A percentile compares a stretch with the other conserved stretches of the same genome.
These are phyloP conservation scores for Picochlorum sp. DNA, from an alignment of 139 green algal genomes.

Conservation along the genomic window DNA sequence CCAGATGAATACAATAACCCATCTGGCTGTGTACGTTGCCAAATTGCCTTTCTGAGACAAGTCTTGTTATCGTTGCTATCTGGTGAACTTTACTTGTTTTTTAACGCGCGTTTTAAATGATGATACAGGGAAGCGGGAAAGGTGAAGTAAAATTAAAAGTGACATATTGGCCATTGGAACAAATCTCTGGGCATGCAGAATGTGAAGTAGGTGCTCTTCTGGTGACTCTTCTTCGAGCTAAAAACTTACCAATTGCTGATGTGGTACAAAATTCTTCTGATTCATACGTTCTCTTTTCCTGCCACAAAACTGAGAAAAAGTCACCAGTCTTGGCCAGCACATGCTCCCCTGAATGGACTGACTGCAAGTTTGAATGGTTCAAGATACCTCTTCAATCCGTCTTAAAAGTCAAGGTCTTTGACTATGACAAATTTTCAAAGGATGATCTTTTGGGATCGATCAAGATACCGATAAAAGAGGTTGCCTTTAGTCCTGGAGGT, in stretches of 20 bases:
- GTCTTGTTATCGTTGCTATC: no score
- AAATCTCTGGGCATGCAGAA: conserved; percentile 14
- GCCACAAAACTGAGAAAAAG: conserved; percentile 1
- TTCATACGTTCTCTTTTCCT: conserved; percentile 31
- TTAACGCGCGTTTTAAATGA: no score
- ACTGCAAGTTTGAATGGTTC: conserved; percentile 35
- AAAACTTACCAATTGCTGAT: conserved; percentile 25
- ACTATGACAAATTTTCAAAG: conserved; percentile 19
- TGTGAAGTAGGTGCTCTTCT: conserved; percentile 13
- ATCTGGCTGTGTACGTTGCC: conserved; percentile 27
- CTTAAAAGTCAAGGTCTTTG: conserved; percentile 26
- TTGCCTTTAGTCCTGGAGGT: conserved; percentile 6
- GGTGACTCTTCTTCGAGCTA: conserved; percentile 8
- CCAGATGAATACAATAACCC: conserved; percentile 23
- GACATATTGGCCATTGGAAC: conserved; percentile 37
- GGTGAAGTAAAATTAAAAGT: conserved; percentile 25
- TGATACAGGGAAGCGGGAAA: conserved; percentile 7
- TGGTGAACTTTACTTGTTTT: no score
- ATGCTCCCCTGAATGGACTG: conserved; percentile 13
- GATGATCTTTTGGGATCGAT: conserved; percentile 20
- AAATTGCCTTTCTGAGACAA: no score
- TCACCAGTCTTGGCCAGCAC: not conserved
- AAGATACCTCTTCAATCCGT: conserved; percentile 19
- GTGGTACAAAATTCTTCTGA: conserved; percentile 19
- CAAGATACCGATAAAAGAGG: conserved; percentile 26